Evolutionary conservation across 1,284 basidiomycete species (phyloP), one percentile per base, ranked within the genome.

Genomic region (Golubevia pallescens): DNA sequence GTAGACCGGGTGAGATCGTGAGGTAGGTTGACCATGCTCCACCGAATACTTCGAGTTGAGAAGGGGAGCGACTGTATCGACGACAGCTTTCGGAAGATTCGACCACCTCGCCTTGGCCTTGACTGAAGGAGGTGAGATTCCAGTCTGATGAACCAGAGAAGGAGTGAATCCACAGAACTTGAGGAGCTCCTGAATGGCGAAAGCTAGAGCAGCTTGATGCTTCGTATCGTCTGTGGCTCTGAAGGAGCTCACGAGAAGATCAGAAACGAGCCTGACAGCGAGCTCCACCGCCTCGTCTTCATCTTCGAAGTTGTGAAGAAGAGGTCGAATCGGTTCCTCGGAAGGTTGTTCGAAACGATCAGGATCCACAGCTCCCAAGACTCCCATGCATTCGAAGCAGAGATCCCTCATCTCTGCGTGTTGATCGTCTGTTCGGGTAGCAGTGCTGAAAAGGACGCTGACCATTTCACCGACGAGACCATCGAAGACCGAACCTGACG

Each of bases 361-460:
- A 0, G 97, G 95, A 86, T 99, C 97, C 19, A 97, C 89, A 0
- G 97, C 97, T 4, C 97, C 97, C 3, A 99, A 86, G n/a, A 93
- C 90, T 0, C 96, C 95, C 60, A 99, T 90, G 83, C 94, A 97
- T 80, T 97, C 93, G 78, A 93, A 95, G 90, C 51, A 95, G 23
- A 84, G 61, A 34, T 75, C 70, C 81, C 4, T 88, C 80, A 64
- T 94, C 91, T 71, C 71, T n/a, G 63, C 63, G 32, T 86, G 82
- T 21, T 78, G 69, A 2, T 90, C 89, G 4, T 90, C 92, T 61
- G 93, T 92, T 13, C 93, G 89, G 57, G 90, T 90, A 0, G 92
- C 91, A 0, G 92, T 90, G 13, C 88, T 86, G 62, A 97, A 89
- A 3, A 99, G 87, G 0, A 90, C 89, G 0, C 89, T 88, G 57